Evolutionary conservation across 2,329 filamentous ascomycete species (phyloP).

Genomic region (Pseudocercospora ulei): DNA sequence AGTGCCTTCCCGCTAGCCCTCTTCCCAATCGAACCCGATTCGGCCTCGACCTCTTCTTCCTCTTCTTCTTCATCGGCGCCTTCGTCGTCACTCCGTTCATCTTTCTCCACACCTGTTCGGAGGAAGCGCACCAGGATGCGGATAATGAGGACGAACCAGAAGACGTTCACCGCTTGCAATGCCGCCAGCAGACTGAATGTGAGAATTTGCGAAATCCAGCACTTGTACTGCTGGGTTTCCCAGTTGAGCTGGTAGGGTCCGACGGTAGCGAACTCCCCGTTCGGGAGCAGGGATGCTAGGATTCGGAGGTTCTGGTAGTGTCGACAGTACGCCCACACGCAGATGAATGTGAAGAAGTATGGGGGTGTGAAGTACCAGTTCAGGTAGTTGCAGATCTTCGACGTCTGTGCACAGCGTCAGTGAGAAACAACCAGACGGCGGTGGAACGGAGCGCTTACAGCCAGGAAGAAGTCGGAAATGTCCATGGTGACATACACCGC

Average conservation of each 20-base stretch:
- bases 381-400: constrained; percentile 85
- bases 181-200: constrained; percentile 54
- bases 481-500: constrained; percentile 93
- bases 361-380: constrained; percentile 67
- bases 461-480: constrained; percentile 89
- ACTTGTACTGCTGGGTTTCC: constrained; percentile 69
- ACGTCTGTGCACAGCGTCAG: constrained; percentile 50
- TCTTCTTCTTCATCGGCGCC: constrained; percentile 47
- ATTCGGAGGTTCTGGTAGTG: constrained; percentile 76
- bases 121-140: constrained; percentile 65
- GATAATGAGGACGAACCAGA: constrained; percentile 71
- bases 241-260: constrained; percentile 69
- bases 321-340: constrained; percentile 77
- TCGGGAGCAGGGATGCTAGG: constrained; percentile 61
- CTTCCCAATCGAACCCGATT: not conserved
- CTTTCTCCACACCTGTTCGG: constrained; percentile 51
- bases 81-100: constrained; percentile 65
- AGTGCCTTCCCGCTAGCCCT: constrained; percentile 8
- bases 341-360: constrained; percentile 75
- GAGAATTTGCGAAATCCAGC: constrained; percentile 58
- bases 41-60: constrained; percentile 27
- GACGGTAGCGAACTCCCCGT: constrained; percentile 56
- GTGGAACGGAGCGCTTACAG: constrained; percentile 57
- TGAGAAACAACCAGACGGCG: not conserved
- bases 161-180: constrained; percentile 66